Evolutionary conservation across 2,329 filamentous ascomycete genomes (phyloP).

Genomic region (Aspergillus arachidicola): DNA sequence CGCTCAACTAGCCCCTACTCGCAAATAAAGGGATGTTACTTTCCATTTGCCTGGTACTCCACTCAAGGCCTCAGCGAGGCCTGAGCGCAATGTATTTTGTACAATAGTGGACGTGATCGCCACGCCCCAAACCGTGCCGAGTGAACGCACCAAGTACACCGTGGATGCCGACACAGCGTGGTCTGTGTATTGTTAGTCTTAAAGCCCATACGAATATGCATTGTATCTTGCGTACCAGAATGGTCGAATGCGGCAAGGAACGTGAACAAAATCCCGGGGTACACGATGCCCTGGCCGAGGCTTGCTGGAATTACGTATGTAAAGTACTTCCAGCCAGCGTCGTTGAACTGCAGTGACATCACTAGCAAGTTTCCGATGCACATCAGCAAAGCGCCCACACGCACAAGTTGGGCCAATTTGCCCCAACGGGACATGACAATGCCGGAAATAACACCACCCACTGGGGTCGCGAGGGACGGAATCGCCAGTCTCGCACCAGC

Average conservation of each 20-base stretch:
- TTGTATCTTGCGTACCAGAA: conserved; percentile 47
- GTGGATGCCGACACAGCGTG: conserved; percentile 66
- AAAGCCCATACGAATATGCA: rapidly evolving
- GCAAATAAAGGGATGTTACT: conserved; percentile 48
- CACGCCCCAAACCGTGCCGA: conserved; percentile 67
- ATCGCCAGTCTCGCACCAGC: conserved; percentile 49
- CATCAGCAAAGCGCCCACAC: conserved; percentile 46
- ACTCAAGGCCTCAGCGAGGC: conserved; percentile 57
- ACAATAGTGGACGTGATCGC: conserved; percentile 64
- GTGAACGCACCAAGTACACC: conserved; percentile 64
- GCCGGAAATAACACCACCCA: conserved; percentile 48
- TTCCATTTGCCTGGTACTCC: conserved; percentile 60
- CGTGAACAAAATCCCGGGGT: conserved; percentile 59
- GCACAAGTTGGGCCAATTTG: conserved; percentile 44
- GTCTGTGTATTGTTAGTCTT: conserved; percentile 43
- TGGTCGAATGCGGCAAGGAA: conserved; percentile 66
- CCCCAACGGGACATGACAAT: conserved; percentile 54
- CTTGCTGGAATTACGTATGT: conserved; percentile 50
- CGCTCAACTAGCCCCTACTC: background rate
- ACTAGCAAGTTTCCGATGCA: conserved; percentile 47
- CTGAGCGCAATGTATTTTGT: conserved; percentile 61
- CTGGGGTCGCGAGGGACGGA: conserved; percentile 49
- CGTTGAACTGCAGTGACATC: conserved; percentile 44
- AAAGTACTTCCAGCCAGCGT: conserved; percentile 49
- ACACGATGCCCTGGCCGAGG: conserved; percentile 51